Evolutionary conservation across 768 basidiomycete genomes (phyloP).

Genomic region (Porphyrellus cyaneotinctus): DNA sequence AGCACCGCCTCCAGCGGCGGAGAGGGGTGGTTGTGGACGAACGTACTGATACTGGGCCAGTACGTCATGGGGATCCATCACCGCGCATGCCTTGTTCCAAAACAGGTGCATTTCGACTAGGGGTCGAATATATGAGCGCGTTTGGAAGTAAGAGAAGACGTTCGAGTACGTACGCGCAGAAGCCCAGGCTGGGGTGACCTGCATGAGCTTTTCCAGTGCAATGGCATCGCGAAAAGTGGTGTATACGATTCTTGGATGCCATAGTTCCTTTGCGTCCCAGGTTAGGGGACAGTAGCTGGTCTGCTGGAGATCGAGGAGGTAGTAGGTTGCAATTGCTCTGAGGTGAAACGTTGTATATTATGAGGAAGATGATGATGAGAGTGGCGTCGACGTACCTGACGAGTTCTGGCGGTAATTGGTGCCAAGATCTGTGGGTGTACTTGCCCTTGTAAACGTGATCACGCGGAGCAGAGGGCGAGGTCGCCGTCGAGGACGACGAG

Average conservation of each 20-base stretch:
- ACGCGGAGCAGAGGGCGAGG: conserved; percentile 7
- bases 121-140: conserved; percentile 8
- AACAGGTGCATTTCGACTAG: conserved; percentile 69
- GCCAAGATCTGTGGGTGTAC: conserved; percentile 53
- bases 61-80: conserved; percentile 60
- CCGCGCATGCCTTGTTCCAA: conserved; percentile 60
- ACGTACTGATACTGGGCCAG: conserved; percentile 48
- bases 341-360: background rate
- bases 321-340: conserved; percentile 42
- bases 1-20: conserved; percentile 29
- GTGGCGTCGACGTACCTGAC: conserved; percentile 47
- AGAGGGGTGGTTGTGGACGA: conserved; percentile 33
- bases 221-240: conserved; percentile 57
- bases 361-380: conserved; percentile 19
- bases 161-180: conserved; percentile 47
- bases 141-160: background rate
- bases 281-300: conserved; percentile 44
- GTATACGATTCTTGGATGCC: conserved; percentile 62
- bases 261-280: conserved; percentile 49
- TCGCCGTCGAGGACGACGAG: conserved; percentile 18
- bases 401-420: conserved; percentile 58
- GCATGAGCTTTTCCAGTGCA: conserved; percentile 60
- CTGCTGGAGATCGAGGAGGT: conserved; percentile 46
- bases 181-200: conserved; percentile 57
- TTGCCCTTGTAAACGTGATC: conserved; percentile 54